These are phyloP conservation scores for Paecilomyces dactylethromorphus DNA, from an alignment of 2,329 filamentous ascomycete species.

Conservation along the genomic window DNA sequence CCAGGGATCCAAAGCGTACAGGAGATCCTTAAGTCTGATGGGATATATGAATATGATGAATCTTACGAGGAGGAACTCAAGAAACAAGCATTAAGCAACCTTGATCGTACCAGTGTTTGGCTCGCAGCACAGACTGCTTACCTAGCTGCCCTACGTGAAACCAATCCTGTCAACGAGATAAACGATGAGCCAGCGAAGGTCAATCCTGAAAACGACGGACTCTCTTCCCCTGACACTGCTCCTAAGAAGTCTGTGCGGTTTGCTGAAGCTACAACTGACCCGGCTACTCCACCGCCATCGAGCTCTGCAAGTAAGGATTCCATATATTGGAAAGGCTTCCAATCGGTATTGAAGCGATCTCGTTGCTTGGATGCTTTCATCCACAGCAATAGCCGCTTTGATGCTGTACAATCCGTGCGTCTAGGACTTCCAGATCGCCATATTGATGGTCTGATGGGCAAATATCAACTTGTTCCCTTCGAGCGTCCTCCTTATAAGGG, in stretches of 20 bases:
- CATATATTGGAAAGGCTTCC: conserved; percentile 84
- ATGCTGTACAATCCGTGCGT: conserved; percentile 78
- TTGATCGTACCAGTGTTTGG: conserved; percentile 83
- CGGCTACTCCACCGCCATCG: conserved; percentile 32
- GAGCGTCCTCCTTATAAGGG: conserved; percentile 65
- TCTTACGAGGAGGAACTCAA: conserved; percentile 69
- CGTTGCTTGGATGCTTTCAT: conserved; percentile 71
- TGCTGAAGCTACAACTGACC: conserved; percentile 27
- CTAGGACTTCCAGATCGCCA: conserved; percentile 67
- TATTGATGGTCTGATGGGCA: conserved; percentile 74
- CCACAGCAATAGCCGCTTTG: conserved; percentile 76
- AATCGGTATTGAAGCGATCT: conserved; percentile 62
- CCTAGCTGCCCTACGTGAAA: conserved; percentile 57
- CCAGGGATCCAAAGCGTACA: conserved; percentile 19
- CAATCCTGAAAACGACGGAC: conserved; percentile 12
- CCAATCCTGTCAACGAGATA: conserved; percentile 46
- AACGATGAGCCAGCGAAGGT: conserved; percentile 15
- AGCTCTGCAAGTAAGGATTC: conserved; percentile 56
- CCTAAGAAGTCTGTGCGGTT: conserved; percentile 26
- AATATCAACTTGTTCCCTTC: conserved; percentile 69
- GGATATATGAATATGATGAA: conserved; percentile 65
- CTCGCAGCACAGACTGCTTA: conserved; percentile 75
- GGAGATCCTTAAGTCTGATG: conserved; percentile 58
- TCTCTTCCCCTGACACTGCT: conserved; percentile 8
- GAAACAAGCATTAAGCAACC: conserved; percentile 62